These are phyloP conservation scores for Carex kokanica DNA, from an alignment of 176 grass and related monocot species.

Conservation along the genomic window DNA sequence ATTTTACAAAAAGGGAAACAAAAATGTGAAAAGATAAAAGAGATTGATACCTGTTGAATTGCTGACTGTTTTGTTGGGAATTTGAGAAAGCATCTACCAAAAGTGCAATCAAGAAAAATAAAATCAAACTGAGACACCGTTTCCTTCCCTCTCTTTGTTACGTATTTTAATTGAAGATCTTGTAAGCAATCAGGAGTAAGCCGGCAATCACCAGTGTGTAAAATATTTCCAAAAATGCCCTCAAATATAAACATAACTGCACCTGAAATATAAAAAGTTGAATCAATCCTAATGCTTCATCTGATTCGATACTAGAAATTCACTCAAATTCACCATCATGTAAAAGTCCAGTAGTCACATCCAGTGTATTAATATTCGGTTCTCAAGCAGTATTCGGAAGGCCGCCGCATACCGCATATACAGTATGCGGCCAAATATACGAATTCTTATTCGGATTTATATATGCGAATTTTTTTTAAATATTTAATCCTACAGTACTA, in stretches of 20 bases:
- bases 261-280: constrained; percentile 34
- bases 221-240: constrained; percentile 71
- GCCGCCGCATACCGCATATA: no score
- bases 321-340: neutral
- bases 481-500: no score
- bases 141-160: constrained; percentile 63
- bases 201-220: constrained; percentile 80
- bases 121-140: constrained; percentile 48
- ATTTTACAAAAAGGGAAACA: no score
- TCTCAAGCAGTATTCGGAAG: no score
- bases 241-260: constrained; percentile 89
- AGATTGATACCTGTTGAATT: constrained; percentile 69
- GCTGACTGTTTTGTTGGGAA: constrained; percentile 66
- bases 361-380: no score
- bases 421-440: no score
- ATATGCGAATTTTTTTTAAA: no score
- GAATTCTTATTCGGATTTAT: no score
- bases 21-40: neutral
- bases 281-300: neutral
- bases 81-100: constrained; percentile 64
- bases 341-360: neutral
- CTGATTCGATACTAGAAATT: neutral
- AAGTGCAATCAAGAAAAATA: constrained; percentile 87
- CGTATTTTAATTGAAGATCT: constrained; percentile 69
- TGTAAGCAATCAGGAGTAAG: constrained; percentile 67